phyloP scores from a whole-genome alignment of 2,329 filamentous ascomycete species.

The Xylariales sp. region DNA sequence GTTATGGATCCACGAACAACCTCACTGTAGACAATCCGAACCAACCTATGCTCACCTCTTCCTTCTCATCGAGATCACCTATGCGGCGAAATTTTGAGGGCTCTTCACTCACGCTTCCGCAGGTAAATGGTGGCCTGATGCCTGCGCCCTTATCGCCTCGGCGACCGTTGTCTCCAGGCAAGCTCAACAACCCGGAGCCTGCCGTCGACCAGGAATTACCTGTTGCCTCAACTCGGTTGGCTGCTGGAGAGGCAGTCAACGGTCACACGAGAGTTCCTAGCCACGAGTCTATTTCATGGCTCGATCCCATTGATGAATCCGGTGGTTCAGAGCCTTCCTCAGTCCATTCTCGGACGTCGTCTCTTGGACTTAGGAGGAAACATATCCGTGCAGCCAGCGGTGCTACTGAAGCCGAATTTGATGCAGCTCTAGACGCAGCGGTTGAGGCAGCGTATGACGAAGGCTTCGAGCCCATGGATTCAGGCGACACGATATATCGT shows the following conservation, averaged over 20 bases:
- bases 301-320: slow-evolving; percentile 92
- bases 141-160: slow-evolving; percentile 68
- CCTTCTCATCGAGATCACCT: slow-evolving; percentile 51
- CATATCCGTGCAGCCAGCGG: slow-evolving; percentile 66
- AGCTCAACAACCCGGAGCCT: slow-evolving; percentile 25
- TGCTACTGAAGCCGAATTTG: slow-evolving; percentile 83
- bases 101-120: slow-evolving; percentile 38
- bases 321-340: slow-evolving; percentile 76
- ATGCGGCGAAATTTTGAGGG: slow-evolving; percentile 30
- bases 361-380: slow-evolving; percentile 62
- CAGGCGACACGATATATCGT: slow-evolving; percentile 34
- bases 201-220: slow-evolving; percentile 32
- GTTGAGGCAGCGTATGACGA: slow-evolving; percentile 96
- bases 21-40: slow-evolving; percentile 17
- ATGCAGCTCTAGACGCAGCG: slow-evolving; percentile 88
- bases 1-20: slow-evolving; percentile 18
- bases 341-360: slow-evolving; percentile 74
- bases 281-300: slow-evolving; percentile 82
- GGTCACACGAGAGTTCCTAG: slow-evolving; percentile 58
- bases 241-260: slow-evolving; percentile 11
- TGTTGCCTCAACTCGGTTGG: slow-evolving; percentile 18
- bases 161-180: slow-evolving; percentile 45
- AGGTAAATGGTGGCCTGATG: slow-evolving; percentile 54
- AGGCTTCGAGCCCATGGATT: slow-evolving; percentile 69
- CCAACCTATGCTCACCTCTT: slow-evolving; percentile 48